Evolutionary conservation across 345 rosid species (phyloP).

Genomic region (Euphorbia tirucalli): DNA sequence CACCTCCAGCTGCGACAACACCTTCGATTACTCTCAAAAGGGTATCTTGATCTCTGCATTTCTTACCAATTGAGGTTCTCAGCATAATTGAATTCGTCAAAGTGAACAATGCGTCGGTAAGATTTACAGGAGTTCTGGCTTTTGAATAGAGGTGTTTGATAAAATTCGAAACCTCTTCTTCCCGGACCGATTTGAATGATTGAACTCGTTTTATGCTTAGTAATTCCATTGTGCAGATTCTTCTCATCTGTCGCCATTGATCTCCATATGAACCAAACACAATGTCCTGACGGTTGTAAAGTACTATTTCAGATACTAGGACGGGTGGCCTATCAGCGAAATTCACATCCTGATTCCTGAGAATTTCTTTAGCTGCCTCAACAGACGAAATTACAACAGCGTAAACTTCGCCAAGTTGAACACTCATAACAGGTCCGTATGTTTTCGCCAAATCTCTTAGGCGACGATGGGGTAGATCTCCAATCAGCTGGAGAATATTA

Average conservation of each 20-base stretch:
- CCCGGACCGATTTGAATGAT: constrained; percentile 23
- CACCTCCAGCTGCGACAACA: neutral
- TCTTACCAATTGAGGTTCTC: constrained; percentile 27
- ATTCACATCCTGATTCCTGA: constrained; percentile 28
- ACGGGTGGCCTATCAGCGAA: constrained; percentile 21
- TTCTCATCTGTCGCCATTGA: constrained; percentile 32
- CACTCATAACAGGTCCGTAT: constrained; percentile 19
- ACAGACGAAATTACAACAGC: constrained; percentile 26
- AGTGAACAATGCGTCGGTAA: constrained; percentile 10
- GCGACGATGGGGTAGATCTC: constrained; percentile 4
- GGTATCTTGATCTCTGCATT: constrained; percentile 14
- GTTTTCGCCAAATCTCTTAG: constrained; percentile 13
- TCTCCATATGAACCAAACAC: constrained; percentile 22
- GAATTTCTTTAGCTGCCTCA: constrained; percentile 26
- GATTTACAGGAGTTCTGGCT: constrained; percentile 20
- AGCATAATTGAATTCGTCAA: constrained; percentile 18
- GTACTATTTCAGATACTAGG: neutral
- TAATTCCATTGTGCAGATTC: constrained; percentile 16
- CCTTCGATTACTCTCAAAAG: constrained; percentile 8
- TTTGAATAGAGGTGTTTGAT: constrained; percentile 1
- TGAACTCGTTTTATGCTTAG: constrained; percentile 18
- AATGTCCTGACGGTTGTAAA: constrained; percentile 14
- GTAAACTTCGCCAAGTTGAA: constrained; percentile 11
- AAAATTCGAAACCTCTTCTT: constrained; percentile 24
- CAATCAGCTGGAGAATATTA: constrained; percentile 14